phyloP scores from a whole-genome alignment of 352 stramenopile genomes.

The Elongisporangium anandrum region DNA sequence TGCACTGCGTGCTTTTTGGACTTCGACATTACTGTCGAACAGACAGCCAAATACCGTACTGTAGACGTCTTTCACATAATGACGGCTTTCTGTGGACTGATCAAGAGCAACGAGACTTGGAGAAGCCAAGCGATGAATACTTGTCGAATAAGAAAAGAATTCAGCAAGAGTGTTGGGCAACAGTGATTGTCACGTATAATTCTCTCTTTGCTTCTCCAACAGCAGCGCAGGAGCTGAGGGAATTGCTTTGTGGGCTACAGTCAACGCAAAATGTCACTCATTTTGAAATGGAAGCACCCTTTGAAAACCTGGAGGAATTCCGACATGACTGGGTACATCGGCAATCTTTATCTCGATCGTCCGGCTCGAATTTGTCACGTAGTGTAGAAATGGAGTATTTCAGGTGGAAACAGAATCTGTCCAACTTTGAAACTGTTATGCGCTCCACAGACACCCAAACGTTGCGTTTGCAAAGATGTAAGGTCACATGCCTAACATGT shows the following conservation, averaged over 20 bases:
- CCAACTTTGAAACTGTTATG: conserved; percentile 6
- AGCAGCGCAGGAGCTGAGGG: conserved; percentile 16
- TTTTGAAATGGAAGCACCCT: conserved; percentile 19
- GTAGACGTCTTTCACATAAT: conserved; percentile 15
- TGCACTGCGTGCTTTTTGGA: conserved; percentile 21
- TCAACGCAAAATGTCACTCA: conserved; percentile 19
- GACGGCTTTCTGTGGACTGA: conserved; percentile 29
- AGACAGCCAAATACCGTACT: conserved; percentile 11
- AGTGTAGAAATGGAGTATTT: conserved; percentile 20
- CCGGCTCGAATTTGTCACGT: neutral
- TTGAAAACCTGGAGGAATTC: conserved; percentile 22
- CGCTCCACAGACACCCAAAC: neutral
- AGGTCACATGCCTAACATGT: neutral
- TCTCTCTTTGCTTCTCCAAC: conserved; percentile 20
- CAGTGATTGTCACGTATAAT: conserved; percentile 27
- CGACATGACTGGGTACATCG: conserved; percentile 9
- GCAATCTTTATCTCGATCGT: neutral
- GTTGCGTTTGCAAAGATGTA: neutral
- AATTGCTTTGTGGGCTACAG: conserved; percentile 7
- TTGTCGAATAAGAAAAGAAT: neutral
- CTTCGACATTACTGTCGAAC: conserved; percentile 25
- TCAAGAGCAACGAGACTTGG: conserved; percentile 6
- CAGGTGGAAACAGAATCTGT: conserved; percentile 14
- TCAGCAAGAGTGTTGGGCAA: conserved; percentile 16
- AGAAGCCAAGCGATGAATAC: neutral